Base-by-base conservation (phyloP, 1,284 basidiomycete species). In the Pascua guehoae region DNA sequence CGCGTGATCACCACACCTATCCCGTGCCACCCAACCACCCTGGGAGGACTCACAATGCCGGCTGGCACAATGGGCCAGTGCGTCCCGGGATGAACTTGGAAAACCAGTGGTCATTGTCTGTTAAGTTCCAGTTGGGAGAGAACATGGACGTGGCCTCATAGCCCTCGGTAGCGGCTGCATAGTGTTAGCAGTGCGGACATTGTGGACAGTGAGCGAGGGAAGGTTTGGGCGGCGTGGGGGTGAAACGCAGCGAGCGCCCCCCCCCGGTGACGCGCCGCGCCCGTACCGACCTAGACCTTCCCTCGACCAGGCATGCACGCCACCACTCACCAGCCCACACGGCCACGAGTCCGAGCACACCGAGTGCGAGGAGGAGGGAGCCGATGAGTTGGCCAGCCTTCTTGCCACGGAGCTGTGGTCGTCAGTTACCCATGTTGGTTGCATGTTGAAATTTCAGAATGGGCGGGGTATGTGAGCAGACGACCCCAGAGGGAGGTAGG, bases 91-190 rank as follows among this genome's bases (percentile, higher is more conserved):
- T 62, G 41, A 62, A 62, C 54, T 62, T 59, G 16, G 60, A 56
- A 49, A 59, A 62, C 60, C 60, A 62, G 54, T 62, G 60, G 49
- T 59, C 60, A 41, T 57, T 58, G 54, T 62, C 60, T 4, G 60
- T 62, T 32, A 62, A 41, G 57, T 62, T 62, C 46, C 49, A 62
- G 54, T 62, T 56, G 16, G 60, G 57, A 18, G 60, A 62, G 52
- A 58, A 57, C 36, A 41, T 16, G 39, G 51, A 51, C 12, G 46
- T 41, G 12, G 54, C 45, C 49, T 62, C 60, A 41, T 62, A 62
- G 8, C 60, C 60, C n/a, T 48, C 60, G 1, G 60, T 62, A 8
- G 60, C 60, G 16, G 60, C 60, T 60, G 47, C 8, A 40, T 17
- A 38, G 41, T 3, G 54, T 55, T 39, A 55, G 54, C 48, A 7